phyloP scores from a whole-genome alignment of 371 early-diverging fungal genomes.

The Cladochytrium tenue region DNA sequence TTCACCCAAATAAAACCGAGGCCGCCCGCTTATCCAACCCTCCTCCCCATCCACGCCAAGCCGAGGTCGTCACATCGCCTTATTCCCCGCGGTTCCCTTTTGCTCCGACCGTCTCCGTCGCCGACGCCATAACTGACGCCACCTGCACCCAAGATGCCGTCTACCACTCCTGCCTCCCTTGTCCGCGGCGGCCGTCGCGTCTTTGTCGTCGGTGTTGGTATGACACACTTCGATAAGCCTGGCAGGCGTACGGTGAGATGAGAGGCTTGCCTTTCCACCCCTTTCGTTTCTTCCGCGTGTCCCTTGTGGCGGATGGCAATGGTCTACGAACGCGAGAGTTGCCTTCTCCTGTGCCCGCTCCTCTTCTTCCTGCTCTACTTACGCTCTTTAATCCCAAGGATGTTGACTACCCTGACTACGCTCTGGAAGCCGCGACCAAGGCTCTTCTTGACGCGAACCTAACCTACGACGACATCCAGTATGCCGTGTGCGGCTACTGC shows the following conservation, averaged over 20 bases:
- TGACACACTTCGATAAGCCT: slow-evolving; percentile 43
- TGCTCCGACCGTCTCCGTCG: too few relatives aligned
- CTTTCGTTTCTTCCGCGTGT: neutral
- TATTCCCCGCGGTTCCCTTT: too few relatives aligned
- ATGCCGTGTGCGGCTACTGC: slow-evolving; percentile 34
- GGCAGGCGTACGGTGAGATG: slow-evolving; percentile 21
- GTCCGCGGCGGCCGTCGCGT: slow-evolving; percentile 16
- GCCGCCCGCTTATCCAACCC: too few relatives aligned
- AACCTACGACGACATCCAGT: slow-evolving; percentile 67
- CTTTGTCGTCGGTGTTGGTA: slow-evolving; percentile 40
- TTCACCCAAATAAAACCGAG: too few relatives aligned
- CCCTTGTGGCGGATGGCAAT: too few relatives aligned
- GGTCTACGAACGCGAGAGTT: too few relatives aligned
- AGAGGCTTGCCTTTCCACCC: neutral
- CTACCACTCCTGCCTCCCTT: neutral
- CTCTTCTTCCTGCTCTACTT: neutral
- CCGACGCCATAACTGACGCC: too few relatives aligned
- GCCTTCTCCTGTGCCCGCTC: neutral
- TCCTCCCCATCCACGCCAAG: too few relatives aligned
- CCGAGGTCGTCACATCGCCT: too few relatives aligned
- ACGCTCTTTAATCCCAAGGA: slow-evolving; percentile 15
- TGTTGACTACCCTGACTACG: slow-evolving; percentile 57
- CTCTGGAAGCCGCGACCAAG: slow-evolving; percentile 72
- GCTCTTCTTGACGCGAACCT: slow-evolving; percentile 69
- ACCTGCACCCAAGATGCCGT: too few relatives aligned